phyloP scores from a whole-genome alignment of 371 early-diverging fungal species.

The Lichtheimia ornata region DNA sequence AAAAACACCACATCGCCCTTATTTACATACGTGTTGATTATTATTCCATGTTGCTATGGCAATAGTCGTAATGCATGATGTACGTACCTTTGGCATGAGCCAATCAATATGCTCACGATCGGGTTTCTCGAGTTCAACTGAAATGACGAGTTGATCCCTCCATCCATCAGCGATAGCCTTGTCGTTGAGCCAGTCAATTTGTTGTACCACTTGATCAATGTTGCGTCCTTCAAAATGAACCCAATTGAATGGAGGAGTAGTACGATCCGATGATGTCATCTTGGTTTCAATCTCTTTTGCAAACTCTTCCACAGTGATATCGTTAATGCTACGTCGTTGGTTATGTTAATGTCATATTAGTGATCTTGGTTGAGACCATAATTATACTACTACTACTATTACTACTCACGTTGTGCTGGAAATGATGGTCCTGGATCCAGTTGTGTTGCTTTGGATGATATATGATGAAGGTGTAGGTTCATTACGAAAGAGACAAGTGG shows the following conservation, averaged over 20 bases:
- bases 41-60: not conserved
- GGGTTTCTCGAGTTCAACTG: constrained; percentile 70
- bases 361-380: too few species aligned
- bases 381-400: not conserved
- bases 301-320: constrained; percentile 26
- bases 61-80: not conserved
- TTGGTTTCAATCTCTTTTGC: constrained; percentile 9
- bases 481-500: constrained; percentile 36
- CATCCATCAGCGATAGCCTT: constrained; percentile 39
- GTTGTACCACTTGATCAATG: constrained; percentile 45
- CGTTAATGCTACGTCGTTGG: constrained; percentile 13
- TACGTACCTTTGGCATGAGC: constrained; percentile 44
- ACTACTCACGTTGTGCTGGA: constrained; percentile 54
- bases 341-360: too few species aligned
- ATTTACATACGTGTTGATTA: not conserved
- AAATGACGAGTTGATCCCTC: constrained; percentile 53
- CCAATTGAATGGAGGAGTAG: constrained; percentile 32
- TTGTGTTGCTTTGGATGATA: constrained; percentile 54
- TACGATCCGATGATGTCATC: constrained; percentile 2
- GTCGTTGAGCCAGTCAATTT: constrained; percentile 57
- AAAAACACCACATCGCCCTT: constrained; percentile 71
- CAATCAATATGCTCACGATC: constrained; percentile 57
- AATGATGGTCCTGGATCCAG: constrained; percentile 66
- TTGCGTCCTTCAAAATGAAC: constrained; percentile 75
- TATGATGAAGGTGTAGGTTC: constrained; percentile 58